Percentiles rank a stretch among this genome's conserved stretches.
phyloP scores from a whole-genome alignment of 148 eudicot genomes.

The Dianthus caryophyllus region DNA sequence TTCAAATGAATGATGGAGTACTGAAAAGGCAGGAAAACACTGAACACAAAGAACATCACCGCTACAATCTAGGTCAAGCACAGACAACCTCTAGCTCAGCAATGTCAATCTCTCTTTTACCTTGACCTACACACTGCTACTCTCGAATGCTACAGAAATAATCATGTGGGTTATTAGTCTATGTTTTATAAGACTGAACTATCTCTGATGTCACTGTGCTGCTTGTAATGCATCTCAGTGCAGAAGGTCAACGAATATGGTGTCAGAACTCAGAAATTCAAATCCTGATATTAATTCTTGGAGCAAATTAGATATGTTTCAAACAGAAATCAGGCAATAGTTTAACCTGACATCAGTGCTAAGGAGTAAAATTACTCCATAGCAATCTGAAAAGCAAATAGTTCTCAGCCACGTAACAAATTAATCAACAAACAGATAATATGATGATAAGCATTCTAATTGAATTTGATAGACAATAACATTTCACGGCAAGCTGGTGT shows the following conservation, averaged over 20 bases:
- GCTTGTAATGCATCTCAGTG: constrained; percentile 5
- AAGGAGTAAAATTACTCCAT: background rate
- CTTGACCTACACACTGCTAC: background rate
- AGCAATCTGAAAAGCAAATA: background rate
- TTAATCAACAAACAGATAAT: background rate
- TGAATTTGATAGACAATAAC: background rate
- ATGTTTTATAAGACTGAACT: too few relatives aligned
- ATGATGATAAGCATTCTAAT: background rate
- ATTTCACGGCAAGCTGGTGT: background rate
- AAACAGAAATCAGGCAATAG: too few relatives aligned
- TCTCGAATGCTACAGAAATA: background rate
- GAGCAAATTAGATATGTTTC: background rate
- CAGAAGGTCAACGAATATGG: background rate
- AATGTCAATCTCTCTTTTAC: background rate
- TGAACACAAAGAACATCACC: background rate
- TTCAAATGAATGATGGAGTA: too few relatives aligned
- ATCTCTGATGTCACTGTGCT: constrained; percentile 4
- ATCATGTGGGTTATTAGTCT: too few relatives aligned
- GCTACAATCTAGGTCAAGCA: constrained; percentile 2
- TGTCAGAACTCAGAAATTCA: background rate
- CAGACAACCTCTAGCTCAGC: background rate
- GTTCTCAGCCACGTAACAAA: constrained; percentile 6
- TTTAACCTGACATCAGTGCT: too few relatives aligned
- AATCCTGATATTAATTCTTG: background rate
- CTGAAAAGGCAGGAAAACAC: background rate